Percentiles rank a stretch among this genome's conserved stretches.
phyloP scores from a whole-genome alignment of 108 stramenopile genomes.

The Cyclotella cryptica region DNA sequence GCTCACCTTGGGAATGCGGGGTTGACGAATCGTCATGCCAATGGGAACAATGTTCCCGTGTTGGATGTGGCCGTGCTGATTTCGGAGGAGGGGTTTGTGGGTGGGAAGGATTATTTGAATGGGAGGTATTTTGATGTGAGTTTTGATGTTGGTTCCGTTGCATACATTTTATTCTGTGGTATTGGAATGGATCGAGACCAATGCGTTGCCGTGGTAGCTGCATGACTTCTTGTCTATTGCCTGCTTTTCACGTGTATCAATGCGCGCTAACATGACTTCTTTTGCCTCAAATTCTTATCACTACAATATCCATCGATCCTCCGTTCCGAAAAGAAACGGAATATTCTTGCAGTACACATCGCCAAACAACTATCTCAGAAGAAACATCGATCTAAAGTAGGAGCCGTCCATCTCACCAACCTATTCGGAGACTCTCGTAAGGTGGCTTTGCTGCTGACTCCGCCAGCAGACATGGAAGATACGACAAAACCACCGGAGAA shows the following conservation, averaged over 20 bases:
- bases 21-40: constrained; percentile 70
- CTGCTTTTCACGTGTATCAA: too few relatives aligned
- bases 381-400: constrained; percentile 49
- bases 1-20: constrained; percentile 56
- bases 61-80: constrained; percentile 73
- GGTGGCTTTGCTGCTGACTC: constrained; percentile 60
- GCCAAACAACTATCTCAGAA: constrained; percentile 65
- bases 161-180: neutral
- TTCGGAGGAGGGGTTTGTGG: constrained; percentile 51
- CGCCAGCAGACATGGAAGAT: constrained; percentile 21
- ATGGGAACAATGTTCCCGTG: constrained; percentile 77
- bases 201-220: too few relatives aligned
- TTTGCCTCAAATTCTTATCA: neutral
- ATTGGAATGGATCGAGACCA: too few relatives aligned
- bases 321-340: constrained; percentile 72
- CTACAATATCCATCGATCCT: neutral
- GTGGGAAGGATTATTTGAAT: constrained; percentile 80
- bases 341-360: constrained; percentile 63
- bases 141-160: neutral
- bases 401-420: constrained; percentile 56
- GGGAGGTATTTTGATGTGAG: constrained; percentile 85
- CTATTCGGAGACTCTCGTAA: constrained; percentile 57
- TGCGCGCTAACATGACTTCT: neutral
- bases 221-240: too few relatives aligned
- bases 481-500: constrained; percentile 26